Conservation (phyloP, 2,329 filamentous ascomycete species). For the Sporothrix euskadiensis region DNA sequence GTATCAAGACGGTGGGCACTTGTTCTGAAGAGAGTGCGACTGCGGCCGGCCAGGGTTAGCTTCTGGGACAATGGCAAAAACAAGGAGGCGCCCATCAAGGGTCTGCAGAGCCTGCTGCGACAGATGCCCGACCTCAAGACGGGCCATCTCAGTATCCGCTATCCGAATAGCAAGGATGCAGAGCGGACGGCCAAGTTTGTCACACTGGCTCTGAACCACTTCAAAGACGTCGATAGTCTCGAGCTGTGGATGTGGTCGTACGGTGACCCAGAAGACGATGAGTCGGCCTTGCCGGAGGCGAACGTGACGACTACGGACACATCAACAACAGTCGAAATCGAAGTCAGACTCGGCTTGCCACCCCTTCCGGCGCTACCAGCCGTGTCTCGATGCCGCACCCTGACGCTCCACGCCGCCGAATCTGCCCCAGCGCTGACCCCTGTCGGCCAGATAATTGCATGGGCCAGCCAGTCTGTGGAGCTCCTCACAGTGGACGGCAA, state of each 20-base stretch:
- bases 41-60: background rate
- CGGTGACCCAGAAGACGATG: background rate
- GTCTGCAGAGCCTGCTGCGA: conserved; percentile 17
- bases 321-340: background rate
- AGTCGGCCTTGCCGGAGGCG: background rate
- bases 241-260: conserved; percentile 22
- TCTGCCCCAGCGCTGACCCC: background rate
- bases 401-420: background rate
- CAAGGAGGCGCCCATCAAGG: background rate
- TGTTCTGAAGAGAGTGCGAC: conserved; percentile 15
- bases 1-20: conserved; percentile 26
- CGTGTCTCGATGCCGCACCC: conserved; percentile 4
- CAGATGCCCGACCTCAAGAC: conserved; percentile 19
- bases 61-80: background rate
- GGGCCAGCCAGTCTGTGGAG: conserved; percentile 7
- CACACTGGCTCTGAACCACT: background rate
- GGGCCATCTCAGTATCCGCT: background rate
- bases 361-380: background rate
- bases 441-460: background rate
- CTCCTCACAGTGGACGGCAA: background rate
- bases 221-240: background rate
- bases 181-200: background rate
- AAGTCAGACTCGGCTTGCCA: background rate
- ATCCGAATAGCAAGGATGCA: background rate
- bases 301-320: too few relatives aligned